Conservation (phyloP, 495 filamentous ascomycete genomes). For the Paragyromitra xinjiangensis region DNA sequence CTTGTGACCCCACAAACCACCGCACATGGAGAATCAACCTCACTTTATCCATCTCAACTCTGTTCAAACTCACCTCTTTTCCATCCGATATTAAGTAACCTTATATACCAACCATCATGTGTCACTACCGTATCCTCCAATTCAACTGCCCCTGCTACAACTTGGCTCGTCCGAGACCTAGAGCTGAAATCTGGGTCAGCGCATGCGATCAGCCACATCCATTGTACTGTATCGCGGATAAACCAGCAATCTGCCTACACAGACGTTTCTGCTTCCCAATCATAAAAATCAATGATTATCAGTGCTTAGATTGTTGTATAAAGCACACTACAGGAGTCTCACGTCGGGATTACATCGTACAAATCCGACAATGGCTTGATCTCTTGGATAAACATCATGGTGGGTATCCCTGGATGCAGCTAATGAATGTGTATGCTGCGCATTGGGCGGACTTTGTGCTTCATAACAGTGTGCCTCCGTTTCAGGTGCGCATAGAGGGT, state of each 20-base stretch:
- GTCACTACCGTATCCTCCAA: constrained; percentile 13
- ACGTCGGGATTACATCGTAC: not conserved
- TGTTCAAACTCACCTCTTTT: not conserved
- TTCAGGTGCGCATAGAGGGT: not conserved
- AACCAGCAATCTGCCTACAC: not conserved
- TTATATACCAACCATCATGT: not conserved
- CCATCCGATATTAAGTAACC: not conserved
- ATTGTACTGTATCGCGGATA: not conserved
- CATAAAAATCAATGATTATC: not conserved
- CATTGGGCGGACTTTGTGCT: not conserved
- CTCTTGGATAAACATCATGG: not conserved
- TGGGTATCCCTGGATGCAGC: constrained; percentile 9
- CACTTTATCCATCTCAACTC: not conserved
- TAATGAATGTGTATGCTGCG: not conserved
- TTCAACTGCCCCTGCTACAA: constrained; percentile 20
- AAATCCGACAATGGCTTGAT: not conserved
- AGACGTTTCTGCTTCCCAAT: not conserved
- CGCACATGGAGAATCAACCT: not conserved
- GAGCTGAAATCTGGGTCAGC: constrained; percentile 15
- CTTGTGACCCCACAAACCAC: not conserved
- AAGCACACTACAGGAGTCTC: not conserved
- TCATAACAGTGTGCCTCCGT: not conserved
- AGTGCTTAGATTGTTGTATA: not conserved
- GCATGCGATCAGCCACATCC: not conserved
- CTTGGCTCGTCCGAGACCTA: not conserved